phyloP scores from a whole-genome alignment of 2,329 filamentous ascomycete genomes.

The Aspergillus ochraceoroseus region DNA sequence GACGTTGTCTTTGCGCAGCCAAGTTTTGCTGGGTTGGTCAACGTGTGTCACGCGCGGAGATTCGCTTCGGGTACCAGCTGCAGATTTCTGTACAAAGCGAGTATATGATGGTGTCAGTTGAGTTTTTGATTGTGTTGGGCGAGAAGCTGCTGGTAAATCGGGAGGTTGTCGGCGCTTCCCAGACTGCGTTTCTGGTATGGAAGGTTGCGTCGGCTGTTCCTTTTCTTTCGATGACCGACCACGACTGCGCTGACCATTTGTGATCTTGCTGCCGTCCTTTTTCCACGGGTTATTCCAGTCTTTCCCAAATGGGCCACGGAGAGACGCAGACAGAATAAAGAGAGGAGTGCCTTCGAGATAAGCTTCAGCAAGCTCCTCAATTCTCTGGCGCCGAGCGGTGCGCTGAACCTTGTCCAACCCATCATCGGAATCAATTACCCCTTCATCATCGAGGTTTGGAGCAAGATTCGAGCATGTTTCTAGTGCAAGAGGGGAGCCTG shows the following conservation, averaged over 20 bases:
- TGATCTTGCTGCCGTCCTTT: conserved; percentile 21
- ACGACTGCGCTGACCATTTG: neutral
- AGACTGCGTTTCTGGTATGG: conserved; percentile 29
- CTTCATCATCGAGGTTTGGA: conserved; percentile 26
- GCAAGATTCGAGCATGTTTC: conserved; percentile 31
- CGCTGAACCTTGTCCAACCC: conserved; percentile 33
- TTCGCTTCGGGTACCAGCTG: too few species aligned
- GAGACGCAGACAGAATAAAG: conserved; percentile 45
- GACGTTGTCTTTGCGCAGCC: conserved; percentile 31
- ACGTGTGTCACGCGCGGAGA: too few species aligned
- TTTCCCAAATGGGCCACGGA: conserved; percentile 44
- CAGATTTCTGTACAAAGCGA: neutral
- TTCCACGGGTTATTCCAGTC: conserved; percentile 48
- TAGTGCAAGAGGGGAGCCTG: conserved; percentile 33
- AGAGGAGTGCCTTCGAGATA: conserved; percentile 43
- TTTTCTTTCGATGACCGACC: neutral
- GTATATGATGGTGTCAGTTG: neutral
- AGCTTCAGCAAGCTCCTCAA: conserved; percentile 40
- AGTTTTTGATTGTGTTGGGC: conserved; percentile 3
- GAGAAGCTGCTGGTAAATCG: conserved; percentile 10
- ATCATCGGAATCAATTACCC: conserved; percentile 38
- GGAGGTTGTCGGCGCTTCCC: conserved; percentile 21
- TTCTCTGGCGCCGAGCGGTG: conserved; percentile 39
- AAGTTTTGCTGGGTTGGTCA: conserved; percentile 19
- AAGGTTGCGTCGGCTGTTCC: conserved; percentile 16